phyloP scores from a whole-genome alignment of 2,329 filamentous ascomycete genomes.

The Diaporthe vexans region DNA sequence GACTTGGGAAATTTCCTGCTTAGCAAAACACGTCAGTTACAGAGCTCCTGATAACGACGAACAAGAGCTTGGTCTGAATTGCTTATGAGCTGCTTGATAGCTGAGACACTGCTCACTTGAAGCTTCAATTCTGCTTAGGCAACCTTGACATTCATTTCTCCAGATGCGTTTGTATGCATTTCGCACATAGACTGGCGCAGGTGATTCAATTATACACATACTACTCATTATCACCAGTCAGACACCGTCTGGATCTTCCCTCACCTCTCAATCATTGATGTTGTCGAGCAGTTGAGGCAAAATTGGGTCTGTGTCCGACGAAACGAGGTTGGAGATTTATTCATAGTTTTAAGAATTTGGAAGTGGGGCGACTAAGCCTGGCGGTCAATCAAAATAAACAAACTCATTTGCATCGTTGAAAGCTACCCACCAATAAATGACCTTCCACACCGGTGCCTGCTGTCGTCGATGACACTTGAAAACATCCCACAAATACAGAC shows the following conservation, averaged over 20 bases:
- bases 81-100: not conserved
- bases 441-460: not conserved
- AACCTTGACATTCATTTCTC: not conserved
- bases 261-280: not conserved
- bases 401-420: not conserved
- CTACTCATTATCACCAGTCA: too few species aligned
- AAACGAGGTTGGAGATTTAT: not conserved
- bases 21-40: not conserved
- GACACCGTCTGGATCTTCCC: not conserved
- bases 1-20: not conserved
- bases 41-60: too few species aligned
- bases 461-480: not conserved
- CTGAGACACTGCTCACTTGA: not conserved
- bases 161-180: not conserved
- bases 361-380: not conserved
- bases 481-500: too few species aligned
- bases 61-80: too few species aligned
- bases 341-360: rapidly evolving
- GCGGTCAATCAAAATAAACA: not conserved
- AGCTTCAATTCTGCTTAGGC: not conserved
- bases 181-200: too few species aligned
- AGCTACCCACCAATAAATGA: not conserved
- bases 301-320: too few species aligned
- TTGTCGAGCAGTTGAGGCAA: not conserved
- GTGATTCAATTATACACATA: too few species aligned